Evolutionary conservation across 2,329 filamentous ascomycete genomes (phyloP).

Genomic region (Monosporascus sp.): DNA sequence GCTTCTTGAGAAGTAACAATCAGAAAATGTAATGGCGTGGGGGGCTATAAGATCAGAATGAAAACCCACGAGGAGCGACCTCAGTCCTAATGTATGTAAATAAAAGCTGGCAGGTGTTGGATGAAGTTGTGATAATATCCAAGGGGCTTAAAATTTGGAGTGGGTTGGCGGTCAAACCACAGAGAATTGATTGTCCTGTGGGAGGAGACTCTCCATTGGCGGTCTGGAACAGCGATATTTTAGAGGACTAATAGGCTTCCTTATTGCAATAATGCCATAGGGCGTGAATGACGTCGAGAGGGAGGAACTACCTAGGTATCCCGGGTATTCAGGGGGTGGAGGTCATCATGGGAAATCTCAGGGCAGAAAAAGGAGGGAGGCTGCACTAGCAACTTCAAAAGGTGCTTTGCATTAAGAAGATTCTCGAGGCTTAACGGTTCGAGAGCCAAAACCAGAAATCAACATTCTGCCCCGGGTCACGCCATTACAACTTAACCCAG

Average conservation of each 20-base stretch:
- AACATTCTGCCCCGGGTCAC: neutral
- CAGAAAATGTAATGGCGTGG: neutral
- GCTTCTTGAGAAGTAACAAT: neutral
- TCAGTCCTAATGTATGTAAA: neutral
- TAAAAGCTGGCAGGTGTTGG: no score
- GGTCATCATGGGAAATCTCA: neutral
- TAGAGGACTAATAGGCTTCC: neutral
- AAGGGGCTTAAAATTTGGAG: no score
- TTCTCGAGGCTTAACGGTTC: neutral
- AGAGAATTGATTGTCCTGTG: neutral
- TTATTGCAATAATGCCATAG: neutral
- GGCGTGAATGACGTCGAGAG: neutral
- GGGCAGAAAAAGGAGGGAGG: neutral
- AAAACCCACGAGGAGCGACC: neutral
- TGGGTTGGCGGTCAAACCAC: no score
- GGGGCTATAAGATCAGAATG: neutral
- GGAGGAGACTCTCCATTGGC: neutral
- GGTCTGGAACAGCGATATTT: neutral
- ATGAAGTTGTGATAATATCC: no score
- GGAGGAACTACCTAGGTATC: neutral
- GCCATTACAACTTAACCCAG: neutral
- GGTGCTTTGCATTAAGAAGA: neutral
- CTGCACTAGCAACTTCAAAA: neutral
- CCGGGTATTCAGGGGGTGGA: neutral
- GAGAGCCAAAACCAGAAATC: neutral